Evolutionary conservation across 805 yeast genomes (phyloP).

Genomic region (Peterozyma xylosa): DNA sequence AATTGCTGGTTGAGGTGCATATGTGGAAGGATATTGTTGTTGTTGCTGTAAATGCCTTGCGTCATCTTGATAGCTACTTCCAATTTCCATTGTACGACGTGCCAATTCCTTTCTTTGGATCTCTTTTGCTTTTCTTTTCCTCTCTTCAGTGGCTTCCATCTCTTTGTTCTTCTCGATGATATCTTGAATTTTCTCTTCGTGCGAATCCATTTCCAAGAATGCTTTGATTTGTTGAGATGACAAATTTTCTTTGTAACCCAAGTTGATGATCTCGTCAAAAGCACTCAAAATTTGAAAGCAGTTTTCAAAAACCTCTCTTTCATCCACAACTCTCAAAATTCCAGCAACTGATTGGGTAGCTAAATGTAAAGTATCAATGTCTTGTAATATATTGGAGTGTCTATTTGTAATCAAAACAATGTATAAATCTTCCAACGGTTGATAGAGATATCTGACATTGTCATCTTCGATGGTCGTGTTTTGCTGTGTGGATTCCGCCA

Average conservation of each 20-base stretch:
- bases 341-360: conserved; percentile 78
- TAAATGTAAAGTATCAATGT: conserved; percentile 83
- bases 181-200: conserved; percentile 97
- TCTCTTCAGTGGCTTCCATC: conserved; percentile 92
- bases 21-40: conserved; percentile 3
- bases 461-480: conserved; percentile 94
- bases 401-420: conserved; percentile 87
- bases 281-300: conserved; percentile 89
- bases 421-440: conserved; percentile 90
- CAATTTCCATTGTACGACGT: conserved; percentile 45
- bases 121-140: conserved; percentile 91
- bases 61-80: conserved; percentile 12
- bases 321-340: conserved; percentile 65
- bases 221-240: conserved; percentile 77
- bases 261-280: conserved; percentile 85
- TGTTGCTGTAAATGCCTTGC: conserved; percentile 3
- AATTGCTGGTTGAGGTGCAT: conserved; percentile 19
- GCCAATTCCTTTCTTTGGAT: conserved; percentile 75
- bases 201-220: conserved; percentile 94
- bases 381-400: conserved; percentile 88
- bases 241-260: conserved; percentile 87
- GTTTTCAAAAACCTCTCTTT: conserved; percentile 71
- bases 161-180: conserved; percentile 96
- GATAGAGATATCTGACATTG: conserved; percentile 86
- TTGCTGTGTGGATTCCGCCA: conserved; percentile 61